Conservation (phyloP, 2,329 filamentous ascomycete genomes). For the Xylaria sp. region DNA sequence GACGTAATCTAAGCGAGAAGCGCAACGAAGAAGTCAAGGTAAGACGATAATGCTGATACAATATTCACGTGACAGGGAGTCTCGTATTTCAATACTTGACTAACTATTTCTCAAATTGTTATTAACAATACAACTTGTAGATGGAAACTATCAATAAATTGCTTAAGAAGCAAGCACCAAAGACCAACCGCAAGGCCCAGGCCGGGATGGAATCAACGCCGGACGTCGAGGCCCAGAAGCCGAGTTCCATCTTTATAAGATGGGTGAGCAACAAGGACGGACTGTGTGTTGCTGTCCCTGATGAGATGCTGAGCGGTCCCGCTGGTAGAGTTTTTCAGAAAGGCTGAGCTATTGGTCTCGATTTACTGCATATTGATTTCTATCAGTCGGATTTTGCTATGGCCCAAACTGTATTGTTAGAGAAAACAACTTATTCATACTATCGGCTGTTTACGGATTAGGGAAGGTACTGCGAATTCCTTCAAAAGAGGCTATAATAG, state of each 20-base stretch:
- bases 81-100: not conserved
- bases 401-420: not conserved
- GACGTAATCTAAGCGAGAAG: conserved; percentile 72
- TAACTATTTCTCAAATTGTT: conserved; percentile 17
- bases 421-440: not conserved
- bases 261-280: conserved; percentile 77
- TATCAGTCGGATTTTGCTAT: not conserved
- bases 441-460: not conserved
- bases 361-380: not conserved
- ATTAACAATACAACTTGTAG: conserved; percentile 55
- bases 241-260: conserved; percentile 72
- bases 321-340: conserved; percentile 67
- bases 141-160: conserved; percentile 94
- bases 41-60: conserved; percentile 38
- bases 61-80: too few species aligned
- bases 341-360: conserved; percentile 14
- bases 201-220: conserved; percentile 61
- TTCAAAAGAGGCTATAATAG: not conserved
- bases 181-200: conserved; percentile 68
- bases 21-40: conserved; percentile 73
- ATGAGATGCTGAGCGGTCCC: conserved; percentile 74
- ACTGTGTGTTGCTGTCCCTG: conserved; percentile 71
- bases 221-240: conserved; percentile 60
- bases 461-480: not conserved
- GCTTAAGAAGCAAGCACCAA: conserved; percentile 85